These are phyloP conservation scores for Metschnikowia chrysomelidarum DNA, from an alignment of 805 yeast genomes.

Conservation along the genomic window DNA sequence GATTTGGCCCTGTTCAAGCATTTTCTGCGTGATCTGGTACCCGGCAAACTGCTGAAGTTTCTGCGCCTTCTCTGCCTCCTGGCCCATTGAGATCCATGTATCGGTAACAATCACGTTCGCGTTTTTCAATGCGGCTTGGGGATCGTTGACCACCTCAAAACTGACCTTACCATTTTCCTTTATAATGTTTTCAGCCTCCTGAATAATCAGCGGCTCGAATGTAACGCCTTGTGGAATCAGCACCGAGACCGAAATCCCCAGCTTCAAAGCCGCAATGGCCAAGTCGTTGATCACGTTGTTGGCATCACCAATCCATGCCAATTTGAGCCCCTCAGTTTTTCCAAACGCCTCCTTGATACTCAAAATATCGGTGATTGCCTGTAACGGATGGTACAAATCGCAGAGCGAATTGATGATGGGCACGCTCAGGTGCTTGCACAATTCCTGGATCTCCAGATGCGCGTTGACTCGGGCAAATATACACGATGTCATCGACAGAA, in stretches of 20 bases:
- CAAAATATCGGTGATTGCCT: slow-evolving; percentile 87
- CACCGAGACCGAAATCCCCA: slow-evolving; percentile 77
- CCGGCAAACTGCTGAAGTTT: slow-evolving; percentile 82
- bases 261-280: slow-evolving; percentile 79
- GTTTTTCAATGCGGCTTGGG: slow-evolving; percentile 64
- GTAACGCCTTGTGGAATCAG: slow-evolving; percentile 81
- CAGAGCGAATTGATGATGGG: slow-evolving; percentile 94
- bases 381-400: slow-evolving; percentile 91
- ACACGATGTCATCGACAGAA: slow-evolving; percentile 95
- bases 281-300: slow-evolving; percentile 94
- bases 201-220: slow-evolving; percentile 54
- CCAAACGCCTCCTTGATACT: slow-evolving; percentile 80
- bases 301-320: slow-evolving; percentile 97
- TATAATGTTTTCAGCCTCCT: slow-evolving; percentile 47
- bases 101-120: slow-evolving; percentile 91
- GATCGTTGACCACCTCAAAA: slow-evolving; percentile 66
- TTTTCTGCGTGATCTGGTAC: slow-evolving; percentile 73
- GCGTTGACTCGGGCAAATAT: slow-evolving; percentile 93
- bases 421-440: slow-evolving; percentile 75
- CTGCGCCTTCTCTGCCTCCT: slow-evolving; percentile 71
- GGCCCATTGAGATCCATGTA: slow-evolving; percentile 98
- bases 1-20: slow-evolving; percentile 59
- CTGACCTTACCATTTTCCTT: slow-evolving; percentile 39
- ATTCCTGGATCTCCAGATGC: slow-evolving; percentile 76
- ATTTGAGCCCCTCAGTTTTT: slow-evolving; percentile 56